These are phyloP conservation scores for Apophysomyces ossiformis DNA, from an alignment of 371 early-diverging fungal genomes.

Conservation along the genomic window DNA sequence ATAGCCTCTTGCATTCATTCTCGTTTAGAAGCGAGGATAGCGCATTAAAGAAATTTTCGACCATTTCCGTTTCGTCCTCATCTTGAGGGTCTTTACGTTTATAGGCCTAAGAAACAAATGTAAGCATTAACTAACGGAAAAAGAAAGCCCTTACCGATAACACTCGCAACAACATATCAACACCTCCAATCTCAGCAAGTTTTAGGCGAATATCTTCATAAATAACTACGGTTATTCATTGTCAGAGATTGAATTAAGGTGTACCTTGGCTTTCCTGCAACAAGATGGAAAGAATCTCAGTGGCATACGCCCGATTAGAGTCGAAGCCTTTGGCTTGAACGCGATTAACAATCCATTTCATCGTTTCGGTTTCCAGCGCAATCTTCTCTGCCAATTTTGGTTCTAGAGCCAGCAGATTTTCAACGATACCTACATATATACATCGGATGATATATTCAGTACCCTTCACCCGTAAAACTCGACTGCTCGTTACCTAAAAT, in stretches of 20 bases:
- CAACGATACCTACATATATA: conserved; percentile 67
- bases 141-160: conserved; percentile 50
- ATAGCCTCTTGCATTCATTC: conserved; percentile 66
- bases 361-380: conserved; percentile 63
- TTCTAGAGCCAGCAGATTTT: conserved; percentile 82
- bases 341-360: conserved; percentile 78
- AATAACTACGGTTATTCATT: neutral
- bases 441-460: neutral
- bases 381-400: conserved; percentile 68
- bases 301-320: conserved; percentile 84
- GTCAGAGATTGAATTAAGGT: neutral
- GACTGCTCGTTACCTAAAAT: conserved; percentile 58
- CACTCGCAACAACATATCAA: conserved; percentile 74
- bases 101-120: conserved; percentile 42
- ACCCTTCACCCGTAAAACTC: neutral
- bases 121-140: neutral
- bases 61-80: conserved; percentile 84
- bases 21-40: conserved; percentile 71
- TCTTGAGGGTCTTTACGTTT: conserved; percentile 81
- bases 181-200: conserved; percentile 66
- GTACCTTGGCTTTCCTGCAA: conserved; percentile 74
- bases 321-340: conserved; percentile 65
- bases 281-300: conserved; percentile 86
- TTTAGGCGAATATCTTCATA: conserved; percentile 64
- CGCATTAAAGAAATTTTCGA: conserved; percentile 89